Evolutionary conservation across 192 early-diverging fungal genomes (phyloP).

Genomic region (Linnemannia exigua): DNA sequence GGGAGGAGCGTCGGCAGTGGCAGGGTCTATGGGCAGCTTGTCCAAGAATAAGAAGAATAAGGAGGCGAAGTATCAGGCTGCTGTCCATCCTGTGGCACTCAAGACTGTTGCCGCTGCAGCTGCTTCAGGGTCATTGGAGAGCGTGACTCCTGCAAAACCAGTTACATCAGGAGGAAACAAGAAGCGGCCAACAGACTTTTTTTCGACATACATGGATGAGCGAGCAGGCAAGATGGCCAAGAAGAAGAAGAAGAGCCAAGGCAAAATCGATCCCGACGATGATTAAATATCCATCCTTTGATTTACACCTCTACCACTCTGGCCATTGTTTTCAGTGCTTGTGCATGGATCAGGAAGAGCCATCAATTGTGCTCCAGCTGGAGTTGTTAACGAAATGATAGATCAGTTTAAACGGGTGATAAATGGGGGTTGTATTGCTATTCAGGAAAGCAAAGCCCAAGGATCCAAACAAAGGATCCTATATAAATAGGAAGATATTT

Average conservation of each 20-base stretch:
- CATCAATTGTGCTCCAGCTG: too few species aligned
- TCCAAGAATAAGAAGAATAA: slow-evolving; percentile 17
- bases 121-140: background rate
- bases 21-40: background rate
- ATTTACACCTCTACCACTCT: background rate
- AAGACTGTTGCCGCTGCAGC: background rate
- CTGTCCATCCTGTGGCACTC: slow-evolving; percentile 34
- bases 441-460: too few species aligned
- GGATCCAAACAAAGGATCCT: too few species aligned
- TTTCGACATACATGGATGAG: slow-evolving; percentile 65
- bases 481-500: too few species aligned
- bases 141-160: background rate
- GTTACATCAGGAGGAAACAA: background rate
- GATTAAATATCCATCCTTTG: slow-evolving; percentile 5
- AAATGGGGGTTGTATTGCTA: too few species aligned
- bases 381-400: too few species aligned
- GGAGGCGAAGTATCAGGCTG: slow-evolving; percentile 30
- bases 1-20: background rate
- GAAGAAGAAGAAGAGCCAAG: slow-evolving; percentile 57
- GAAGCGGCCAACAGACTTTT: slow-evolving; percentile 59
- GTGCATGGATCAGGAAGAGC: background rate
- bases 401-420: too few species aligned
- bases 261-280: slow-evolving; percentile 36
- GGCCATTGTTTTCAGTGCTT: background rate
- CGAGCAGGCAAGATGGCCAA: slow-evolving; percentile 63